Conservation (phyloP, 2,329 filamentous ascomycete genomes). For the Botrytis byssoidea region DNA sequence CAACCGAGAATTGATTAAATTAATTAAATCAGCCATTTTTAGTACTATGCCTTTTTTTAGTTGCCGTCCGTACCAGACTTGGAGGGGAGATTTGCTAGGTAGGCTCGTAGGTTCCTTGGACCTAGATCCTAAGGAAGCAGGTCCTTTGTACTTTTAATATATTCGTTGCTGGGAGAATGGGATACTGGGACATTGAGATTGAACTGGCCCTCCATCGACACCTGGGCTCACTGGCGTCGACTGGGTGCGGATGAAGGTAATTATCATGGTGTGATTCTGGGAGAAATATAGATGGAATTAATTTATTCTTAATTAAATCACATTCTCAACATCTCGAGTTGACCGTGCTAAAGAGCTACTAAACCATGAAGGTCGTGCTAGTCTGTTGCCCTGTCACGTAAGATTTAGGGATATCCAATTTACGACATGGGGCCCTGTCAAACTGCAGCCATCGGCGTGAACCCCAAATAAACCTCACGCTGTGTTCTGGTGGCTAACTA, state of each 20-base stretch:
- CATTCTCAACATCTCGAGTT: neutral
- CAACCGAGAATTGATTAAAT: slow-evolving; percentile 1
- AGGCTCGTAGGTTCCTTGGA: neutral
- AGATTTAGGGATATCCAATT: slow-evolving; percentile 19
- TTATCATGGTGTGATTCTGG: neutral
- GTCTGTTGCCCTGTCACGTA: slow-evolving; percentile 12
- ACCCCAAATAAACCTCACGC: slow-evolving; percentile 10
- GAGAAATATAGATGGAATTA: neutral
- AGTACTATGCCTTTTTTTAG: neutral
- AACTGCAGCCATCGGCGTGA: slow-evolving; percentile 12
- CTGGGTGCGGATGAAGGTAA: neutral
- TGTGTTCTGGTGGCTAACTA: slow-evolving; percentile 13
- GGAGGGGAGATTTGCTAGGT: neutral
- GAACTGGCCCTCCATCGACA: neutral
- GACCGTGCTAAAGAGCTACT: neutral
- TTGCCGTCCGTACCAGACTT: slow-evolving; percentile 7
- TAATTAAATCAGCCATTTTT: neutral
- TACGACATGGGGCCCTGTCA: slow-evolving; percentile 16
- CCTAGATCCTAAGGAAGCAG: slow-evolving; percentile 6
- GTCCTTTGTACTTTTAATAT: slow-evolving; percentile 1
- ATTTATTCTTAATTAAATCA: slow-evolving; percentile 3
- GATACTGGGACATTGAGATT: neutral
- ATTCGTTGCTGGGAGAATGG: neutral
- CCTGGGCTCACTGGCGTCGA: neutral
- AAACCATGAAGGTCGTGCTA: slow-evolving; percentile 4